Conservation (phyloP, 73 alveolate genomes). For the Tetrahymena thermophila region DNA sequence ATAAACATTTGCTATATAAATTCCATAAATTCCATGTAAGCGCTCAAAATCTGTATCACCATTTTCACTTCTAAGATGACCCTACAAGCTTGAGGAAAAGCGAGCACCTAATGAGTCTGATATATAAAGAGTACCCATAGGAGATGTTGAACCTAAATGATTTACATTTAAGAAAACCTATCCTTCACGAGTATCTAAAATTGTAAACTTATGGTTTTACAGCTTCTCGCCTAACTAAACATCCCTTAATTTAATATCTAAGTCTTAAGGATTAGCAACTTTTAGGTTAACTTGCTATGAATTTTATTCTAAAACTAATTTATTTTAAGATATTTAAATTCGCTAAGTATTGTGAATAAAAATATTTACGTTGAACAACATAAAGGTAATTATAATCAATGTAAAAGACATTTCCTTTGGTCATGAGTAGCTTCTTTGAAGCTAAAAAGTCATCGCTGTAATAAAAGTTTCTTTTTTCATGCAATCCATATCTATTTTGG, state of each 20-base stretch:
- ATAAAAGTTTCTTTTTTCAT: constrained; percentile 25
- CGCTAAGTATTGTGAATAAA: too few species aligned
- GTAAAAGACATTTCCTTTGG: constrained; percentile 70
- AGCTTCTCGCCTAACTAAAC: constrained; percentile 58
- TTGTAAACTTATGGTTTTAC: constrained; percentile 41
- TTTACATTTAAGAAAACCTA: constrained; percentile 71
- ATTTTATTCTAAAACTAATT: constrained; percentile 39
- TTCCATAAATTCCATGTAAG: constrained; percentile 69
- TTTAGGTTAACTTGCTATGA: constrained; percentile 55
- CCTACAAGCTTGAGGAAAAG: constrained; percentile 55
- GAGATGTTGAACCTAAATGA: constrained; percentile 42
- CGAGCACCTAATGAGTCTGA: constrained; percentile 73
- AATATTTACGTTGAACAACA: constrained; percentile 49
- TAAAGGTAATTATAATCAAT: constrained; percentile 61
- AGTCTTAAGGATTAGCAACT: constrained; percentile 40
- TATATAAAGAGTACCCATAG: constrained; percentile 72
- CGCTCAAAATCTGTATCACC: constrained; percentile 75
- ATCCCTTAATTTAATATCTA: constrained; percentile 47
- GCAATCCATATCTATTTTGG: not conserved
- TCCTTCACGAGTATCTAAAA: constrained; percentile 48
- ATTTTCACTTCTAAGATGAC: constrained; percentile 60
- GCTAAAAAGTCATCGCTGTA: constrained; percentile 76
- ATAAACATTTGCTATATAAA: constrained; percentile 65
- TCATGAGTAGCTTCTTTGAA: constrained; percentile 45
- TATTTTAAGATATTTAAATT: too few species aligned